Percentiles rank a stretch among this genome's conserved stretches.
Evolutionary conservation across 768 basidiomycete species (phyloP).

Genomic region (Calvatia gigantea): DNA sequence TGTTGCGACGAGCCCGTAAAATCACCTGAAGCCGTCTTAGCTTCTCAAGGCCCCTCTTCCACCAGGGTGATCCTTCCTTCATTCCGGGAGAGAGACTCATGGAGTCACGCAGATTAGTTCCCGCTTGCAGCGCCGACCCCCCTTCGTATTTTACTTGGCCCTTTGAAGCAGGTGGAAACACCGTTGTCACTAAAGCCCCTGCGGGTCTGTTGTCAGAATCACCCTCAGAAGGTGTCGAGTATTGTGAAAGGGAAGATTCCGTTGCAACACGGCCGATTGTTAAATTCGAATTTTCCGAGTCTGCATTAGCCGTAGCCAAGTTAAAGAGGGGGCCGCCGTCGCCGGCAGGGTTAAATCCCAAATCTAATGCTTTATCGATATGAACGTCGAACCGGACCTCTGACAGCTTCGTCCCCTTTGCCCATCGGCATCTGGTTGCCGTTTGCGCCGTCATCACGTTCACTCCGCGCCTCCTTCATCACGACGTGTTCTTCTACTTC

Average conservation of each 20-base stretch:
- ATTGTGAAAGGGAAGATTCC: not conserved
- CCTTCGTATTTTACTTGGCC: too few relatives aligned
- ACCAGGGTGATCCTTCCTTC: slow-evolving; percentile 11
- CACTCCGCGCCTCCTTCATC: not conserved
- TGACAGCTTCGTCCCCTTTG: slow-evolving; percentile 3
- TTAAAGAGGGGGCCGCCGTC: slow-evolving; percentile 4
- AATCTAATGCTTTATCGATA: slow-evolving; percentile 9
- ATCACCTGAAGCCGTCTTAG: slow-evolving; percentile 11
- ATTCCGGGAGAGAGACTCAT: not conserved
- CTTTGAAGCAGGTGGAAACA: too few relatives aligned
- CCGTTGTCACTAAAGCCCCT: slow-evolving; percentile 25
- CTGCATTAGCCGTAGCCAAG: not conserved
- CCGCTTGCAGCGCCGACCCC: too few relatives aligned
- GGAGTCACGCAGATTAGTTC: slow-evolving; percentile 14
- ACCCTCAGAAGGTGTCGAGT: not conserved
- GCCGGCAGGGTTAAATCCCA: slow-evolving; percentile 7
- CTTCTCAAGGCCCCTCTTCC: slow-evolving; percentile 14
- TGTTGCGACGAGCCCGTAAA: slow-evolving; percentile 1
- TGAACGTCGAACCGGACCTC: slow-evolving; percentile 7
- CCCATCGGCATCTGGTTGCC: not conserved
- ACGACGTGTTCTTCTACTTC: slow-evolving; percentile 6
- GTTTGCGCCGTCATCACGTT: not conserved
- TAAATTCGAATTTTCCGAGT: slow-evolving; percentile 4
- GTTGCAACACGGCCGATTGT: slow-evolving; percentile 6
- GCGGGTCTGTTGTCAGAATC: slow-evolving; percentile 29